Evolutionary conservation across 2,329 filamentous ascomycete genomes (phyloP), one percentile per base, ranked within the genome.

Genomic region (Ophiosphaerella narmari): DNA sequence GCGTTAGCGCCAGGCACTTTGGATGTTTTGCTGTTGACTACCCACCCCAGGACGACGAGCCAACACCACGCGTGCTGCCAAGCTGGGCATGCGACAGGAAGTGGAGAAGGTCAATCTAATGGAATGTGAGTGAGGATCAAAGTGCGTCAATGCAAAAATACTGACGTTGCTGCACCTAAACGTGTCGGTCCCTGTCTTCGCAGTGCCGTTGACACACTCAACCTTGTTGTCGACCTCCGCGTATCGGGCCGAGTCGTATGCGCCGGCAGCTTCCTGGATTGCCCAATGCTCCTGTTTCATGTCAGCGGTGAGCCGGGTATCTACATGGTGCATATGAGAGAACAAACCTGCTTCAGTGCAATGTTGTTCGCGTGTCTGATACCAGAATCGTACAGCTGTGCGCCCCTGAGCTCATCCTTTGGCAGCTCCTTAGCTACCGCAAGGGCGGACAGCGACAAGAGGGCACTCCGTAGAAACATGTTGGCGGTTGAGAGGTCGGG

Each of bases 81-180:
- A 85, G 75, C 24, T 77, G 76, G 3, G 77, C 74, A 58, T 85
- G 82, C 34, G 75, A 77, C 38, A 81, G 67, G 68, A 85, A 85
- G 58, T 82, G 78, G 60, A 82, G 79, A 2, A 83, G 74, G 55
- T 85, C 82, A 14, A 83, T 74, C 73, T 71, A 13, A n/a, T 26
- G 2, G 13, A 12, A 21, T 23, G 24, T 29, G 26, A 29, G 26
- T 29, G 26, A 29, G 3, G 26, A 29, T 16, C 14, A 9, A 13
- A 7, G 24, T 3, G 14, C 6, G 3, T 8, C 7, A 31, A 13
- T n/a, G 7, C 12, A 18, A 13, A 5, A n/a, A 23, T 12, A 23
- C 46, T 31, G n/a, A 44, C 46, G 14, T 46, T 48, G 38, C 65
- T 58, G 62, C 74, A 76, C 42, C 56, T 65, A 57, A 75, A 76